Evolutionary conservation across 768 basidiomycete genomes (phyloP), one percentile per base, ranked within the genome.

Genomic region (Hericium coralloides): DNA sequence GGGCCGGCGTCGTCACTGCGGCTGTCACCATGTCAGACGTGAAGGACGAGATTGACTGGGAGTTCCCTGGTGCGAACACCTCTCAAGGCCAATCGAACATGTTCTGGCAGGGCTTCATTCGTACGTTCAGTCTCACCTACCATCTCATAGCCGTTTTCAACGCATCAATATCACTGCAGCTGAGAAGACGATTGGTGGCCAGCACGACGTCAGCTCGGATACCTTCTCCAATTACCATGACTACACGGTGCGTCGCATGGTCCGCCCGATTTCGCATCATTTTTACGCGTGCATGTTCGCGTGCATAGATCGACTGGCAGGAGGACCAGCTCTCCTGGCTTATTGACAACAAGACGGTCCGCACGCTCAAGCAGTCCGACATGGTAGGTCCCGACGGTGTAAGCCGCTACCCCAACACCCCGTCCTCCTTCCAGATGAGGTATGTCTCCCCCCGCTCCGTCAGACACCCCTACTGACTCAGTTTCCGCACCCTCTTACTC

Each of bases 11-110:
- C 7, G 86, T 95, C 54, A 85, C 86, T 0, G 91, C 92, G 9
- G 88, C 87, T 71, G 89, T 91, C 64, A 87, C 85, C 5, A 92
- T 92, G 91, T 73, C 71, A 17, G 81, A 85, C 61, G 77, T 91
- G 63, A 90, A 88, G 67, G 87, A 90, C 65, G 90, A 92, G 67
- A 88, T 92, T 53, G 89, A 92, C 61, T 91, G 90, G 89, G 89
- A 91, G 67, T 92, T 84, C 64, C 85, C 88, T 55, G 87, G 88
- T 6, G 73, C 73, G 49, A 64, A 70, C 18, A 84, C 82, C 2
- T 80, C 79, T 2, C 65, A 83, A 55, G 91, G 76, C 9, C 92
- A 95, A 70, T 84, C 82, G 39, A 93, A 93, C 66, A 86, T 74
- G 63, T 91, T 89, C 73, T 91, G 87, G 87, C 81, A 87, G 66